Evolutionary conservation across 345 rosid genomes (phyloP), one percentile per base, ranked within the genome.

Genomic region (Citrus trifoliata): DNA sequence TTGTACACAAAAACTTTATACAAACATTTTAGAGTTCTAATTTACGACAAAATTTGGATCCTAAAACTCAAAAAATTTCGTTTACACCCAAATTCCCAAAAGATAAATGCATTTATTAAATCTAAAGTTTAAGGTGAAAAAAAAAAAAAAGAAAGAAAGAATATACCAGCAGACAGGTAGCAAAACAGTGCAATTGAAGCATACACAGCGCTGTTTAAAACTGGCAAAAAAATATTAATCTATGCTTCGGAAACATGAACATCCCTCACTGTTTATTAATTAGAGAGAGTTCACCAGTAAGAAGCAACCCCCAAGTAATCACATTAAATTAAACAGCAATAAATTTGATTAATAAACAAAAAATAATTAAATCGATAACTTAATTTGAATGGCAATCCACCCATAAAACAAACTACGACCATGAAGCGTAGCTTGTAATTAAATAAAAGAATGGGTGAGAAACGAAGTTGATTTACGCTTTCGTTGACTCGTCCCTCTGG

Each of bases 221-320:
- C 88, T 85, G 87, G 87, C 42, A 32, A 14, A 55, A 38, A 7
- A 6, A 9, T 4, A 27, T 82, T 33, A 30, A 79, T 83, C 5
- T 81, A 83, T 85, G 88, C 90, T 85, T 83, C 87, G 87, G 83
- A 87, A 87, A 85, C 88, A 63, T 75, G 86, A 85, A 85, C 80
- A 77, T 83, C 82, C 53, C 81, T 58, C 78, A 79, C n/a, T 53
- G 2, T 28, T 7, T 13, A 37, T 10, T 24, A 0, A 64, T 51
- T 35, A 32, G 78, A 77, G 75, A 74, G 87, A 70, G 85, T 83
- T 87, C 86, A 83, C 86, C 86, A 78, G 75, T 71, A 87, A 35
- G 88, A 85, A 87, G 86, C 89, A 85, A 78, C 88, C 0, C 7
- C 13, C 2, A 5, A 32, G 3, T 14, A 14, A 48, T 40, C 4